Base-by-base conservation (phyloP, 2,329 filamentous ascomycete genomes). In the Didymella glomerata region DNA sequence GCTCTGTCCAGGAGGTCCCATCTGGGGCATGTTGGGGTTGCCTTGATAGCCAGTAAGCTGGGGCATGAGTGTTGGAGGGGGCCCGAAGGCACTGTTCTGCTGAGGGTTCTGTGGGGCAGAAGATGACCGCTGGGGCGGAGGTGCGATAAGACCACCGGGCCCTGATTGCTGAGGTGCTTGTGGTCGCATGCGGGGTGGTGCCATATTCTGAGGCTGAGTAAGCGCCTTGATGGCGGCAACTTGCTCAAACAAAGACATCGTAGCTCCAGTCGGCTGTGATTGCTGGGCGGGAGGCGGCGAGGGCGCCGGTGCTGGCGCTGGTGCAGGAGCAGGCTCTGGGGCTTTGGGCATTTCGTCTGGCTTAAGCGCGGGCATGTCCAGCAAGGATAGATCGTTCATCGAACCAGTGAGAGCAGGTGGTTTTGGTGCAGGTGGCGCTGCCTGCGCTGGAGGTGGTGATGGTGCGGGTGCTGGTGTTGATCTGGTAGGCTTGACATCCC, bases 401-500 rank as follows among this genome's bases (percentile, higher is more conserved):
- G 91, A 89, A 7, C 90, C 91, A 25, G 90, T 90, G 57, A 77
- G 63, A 20, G 71, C 68, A 48, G 69, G 70, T 46, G 70, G 68
- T 44, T 66, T 68, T 45, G 65, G 58, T 40, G 81, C 69, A 63
- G 78, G 67, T 25, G 91, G 88, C 53, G 66, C 60, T 18, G 68
- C 55, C 11, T 78, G 70, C 18, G 82, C 73, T 47, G 82, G 64
- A 41, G 77, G 66, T 32, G 82, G 73, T 45, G 80, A 68, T 32
- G 78, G 62, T 58, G 76, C 64, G 42, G 78, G 61, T 66, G 79
- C 65, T 22, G 82, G 73, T 42, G 79, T 67, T 54, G 88, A 85
- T 73, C 88, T 90, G 14, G 90, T 86, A 18, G 92, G 91, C 80
- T 97, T 97, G 48, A 97, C 90, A 70, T 96, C 92, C 95, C 95